These are phyloP conservation scores for Cryptosporidium felis DNA, from an alignment of 169 alveolate genomes.

Conservation along the genomic window DNA sequence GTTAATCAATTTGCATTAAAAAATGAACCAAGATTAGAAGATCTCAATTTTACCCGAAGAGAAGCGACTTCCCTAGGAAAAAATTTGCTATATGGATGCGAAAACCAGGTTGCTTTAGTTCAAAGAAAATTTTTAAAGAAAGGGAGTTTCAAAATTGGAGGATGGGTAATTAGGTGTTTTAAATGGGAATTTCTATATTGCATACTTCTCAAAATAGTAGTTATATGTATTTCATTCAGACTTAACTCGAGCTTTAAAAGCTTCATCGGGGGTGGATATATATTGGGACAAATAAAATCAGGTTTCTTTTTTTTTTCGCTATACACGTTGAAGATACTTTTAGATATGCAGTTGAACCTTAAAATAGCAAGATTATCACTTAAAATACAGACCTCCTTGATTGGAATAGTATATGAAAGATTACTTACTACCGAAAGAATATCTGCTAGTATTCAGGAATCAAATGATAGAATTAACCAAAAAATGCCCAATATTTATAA, in stretches of 20 bases:
- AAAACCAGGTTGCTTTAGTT: no score
- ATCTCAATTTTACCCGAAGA: no score
- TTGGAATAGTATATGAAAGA: neutral
- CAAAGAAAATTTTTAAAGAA: neutral
- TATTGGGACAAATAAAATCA: neutral
- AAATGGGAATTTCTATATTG: constrained; percentile 2
- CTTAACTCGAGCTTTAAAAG: neutral
- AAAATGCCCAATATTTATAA: constrained; percentile 11
- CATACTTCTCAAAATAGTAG: neutral
- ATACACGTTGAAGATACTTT: neutral
- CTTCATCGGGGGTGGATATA: neutral
- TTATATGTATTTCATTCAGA: neutral
- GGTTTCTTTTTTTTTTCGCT: neutral
- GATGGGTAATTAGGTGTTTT: neutral
- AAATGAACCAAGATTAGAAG: no score
- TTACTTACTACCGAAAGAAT: no score
- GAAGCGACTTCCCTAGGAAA: no score
- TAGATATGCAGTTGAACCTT: constrained; percentile 19
- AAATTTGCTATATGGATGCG: neutral
- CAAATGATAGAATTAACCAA: neutral
- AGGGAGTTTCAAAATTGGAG: neutral
- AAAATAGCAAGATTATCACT: neutral
- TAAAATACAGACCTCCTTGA: neutral
- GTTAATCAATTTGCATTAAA: neutral
- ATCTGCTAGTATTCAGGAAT: no score